These are phyloP conservation scores for Corchorus olitorius DNA, from an alignment of 345 rosid species.

Conservation along the genomic window DNA sequence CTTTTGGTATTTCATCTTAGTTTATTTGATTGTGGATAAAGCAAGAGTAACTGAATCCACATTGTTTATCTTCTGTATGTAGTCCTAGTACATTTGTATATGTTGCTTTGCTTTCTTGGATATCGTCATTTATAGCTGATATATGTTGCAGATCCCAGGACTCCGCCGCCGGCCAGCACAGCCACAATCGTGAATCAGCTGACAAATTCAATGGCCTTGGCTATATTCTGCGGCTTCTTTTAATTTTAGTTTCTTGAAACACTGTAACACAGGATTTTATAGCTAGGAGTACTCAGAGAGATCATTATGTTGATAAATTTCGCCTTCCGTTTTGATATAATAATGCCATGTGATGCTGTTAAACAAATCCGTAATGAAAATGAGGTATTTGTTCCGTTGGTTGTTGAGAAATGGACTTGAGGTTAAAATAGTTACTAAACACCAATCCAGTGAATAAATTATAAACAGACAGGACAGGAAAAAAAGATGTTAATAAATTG, in stretches of 20 bases:
- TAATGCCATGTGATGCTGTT: not conserved
- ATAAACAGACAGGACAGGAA: not conserved
- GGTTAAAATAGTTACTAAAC: not conserved
- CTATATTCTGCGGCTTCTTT: not conserved
- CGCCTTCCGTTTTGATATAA: not conserved
- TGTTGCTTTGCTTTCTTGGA: not conserved
- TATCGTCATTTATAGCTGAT: not conserved
- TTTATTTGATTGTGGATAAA: not conserved
- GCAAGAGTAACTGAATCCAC: too few relatives aligned
- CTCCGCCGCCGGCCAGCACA: slow-evolving; percentile 34
- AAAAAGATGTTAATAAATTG: too few relatives aligned
- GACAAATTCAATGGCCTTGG: not conserved
- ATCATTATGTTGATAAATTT: not conserved
- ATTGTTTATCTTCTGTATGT: not conserved
- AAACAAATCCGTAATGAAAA: not conserved
- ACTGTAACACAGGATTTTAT: too few relatives aligned
- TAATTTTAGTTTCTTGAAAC: not conserved
- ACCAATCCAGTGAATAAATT: too few relatives aligned
- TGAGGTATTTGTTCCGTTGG: not conserved
- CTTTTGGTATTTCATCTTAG: too few relatives aligned
- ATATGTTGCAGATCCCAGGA: slow-evolving; percentile 54
- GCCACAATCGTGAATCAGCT: slow-evolving; percentile 4
- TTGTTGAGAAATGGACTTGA: not conserved
- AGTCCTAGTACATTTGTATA: not conserved
- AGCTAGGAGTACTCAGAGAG: not conserved